These are phyloP conservation scores for Macadamia tetraphylla DNA, from an alignment of 164 flowering plant species.

Conservation along the genomic window DNA sequence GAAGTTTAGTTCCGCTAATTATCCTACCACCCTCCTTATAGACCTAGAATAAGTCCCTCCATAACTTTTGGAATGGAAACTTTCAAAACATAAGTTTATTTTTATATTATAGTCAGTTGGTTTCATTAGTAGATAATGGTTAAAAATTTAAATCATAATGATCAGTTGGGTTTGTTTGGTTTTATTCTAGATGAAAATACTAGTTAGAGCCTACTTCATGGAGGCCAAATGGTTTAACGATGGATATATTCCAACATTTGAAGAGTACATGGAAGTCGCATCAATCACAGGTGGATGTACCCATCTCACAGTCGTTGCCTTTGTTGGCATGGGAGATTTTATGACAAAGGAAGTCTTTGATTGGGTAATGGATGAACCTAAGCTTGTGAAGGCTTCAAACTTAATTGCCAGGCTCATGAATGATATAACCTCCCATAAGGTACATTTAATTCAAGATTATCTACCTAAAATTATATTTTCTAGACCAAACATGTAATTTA, in stretches of 20 bases:
- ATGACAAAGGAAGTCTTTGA: constrained; percentile 25
- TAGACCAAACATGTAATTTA: too few species aligned
- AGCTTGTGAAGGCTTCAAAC: constrained; percentile 1
- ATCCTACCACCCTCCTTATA: too few species aligned
- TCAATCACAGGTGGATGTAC: constrained; percentile 3
- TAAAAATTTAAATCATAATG: not conserved
- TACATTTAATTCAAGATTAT: not conserved
- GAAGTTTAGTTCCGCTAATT: too few species aligned
- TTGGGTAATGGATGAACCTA: constrained; percentile 20
- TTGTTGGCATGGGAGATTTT: constrained; percentile 21
- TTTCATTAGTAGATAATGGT: too few species aligned
- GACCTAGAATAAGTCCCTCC: too few species aligned
- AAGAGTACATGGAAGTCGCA: constrained; percentile 30
- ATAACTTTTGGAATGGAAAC: too few species aligned
- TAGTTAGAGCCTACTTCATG: constrained; percentile 16
- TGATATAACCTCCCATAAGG: constrained; percentile 23
- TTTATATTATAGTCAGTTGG: not conserved
- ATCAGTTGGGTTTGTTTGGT: not conserved
- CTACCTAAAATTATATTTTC: too few species aligned
- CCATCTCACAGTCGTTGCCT: constrained; percentile 8
- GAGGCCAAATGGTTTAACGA: constrained; percentile 33
- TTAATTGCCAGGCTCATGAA: constrained; percentile 11
- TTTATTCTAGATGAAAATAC: constrained; percentile 19
- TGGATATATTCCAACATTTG: constrained; percentile 18
- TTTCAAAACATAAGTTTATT: too few species aligned